A percentile compares a stretch with the other conserved stretches of the same genome.
phyloP scores from a whole-genome alignment of 2,329 filamentous ascomycete genomes.

The Tolypocladium pustulatum region DNA sequence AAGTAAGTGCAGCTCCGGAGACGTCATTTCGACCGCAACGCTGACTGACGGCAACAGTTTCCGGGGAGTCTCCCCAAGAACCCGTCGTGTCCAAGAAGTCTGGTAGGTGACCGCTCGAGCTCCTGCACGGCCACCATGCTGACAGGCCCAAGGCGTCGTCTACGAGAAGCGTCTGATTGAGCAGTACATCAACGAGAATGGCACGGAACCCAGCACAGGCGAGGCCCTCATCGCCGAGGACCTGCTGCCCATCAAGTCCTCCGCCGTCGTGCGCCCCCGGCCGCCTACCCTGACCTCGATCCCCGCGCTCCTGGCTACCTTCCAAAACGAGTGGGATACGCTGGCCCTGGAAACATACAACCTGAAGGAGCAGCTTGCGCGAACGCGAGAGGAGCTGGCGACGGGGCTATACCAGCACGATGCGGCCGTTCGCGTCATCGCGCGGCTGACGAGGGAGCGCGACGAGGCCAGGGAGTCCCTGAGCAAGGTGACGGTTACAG shows the following conservation, averaged over 20 bases:
- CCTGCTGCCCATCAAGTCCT: slow-evolving; percentile 75
- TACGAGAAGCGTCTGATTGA: slow-evolving; percentile 95
- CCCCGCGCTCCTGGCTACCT: slow-evolving; percentile 82
- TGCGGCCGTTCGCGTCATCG: slow-evolving; percentile 91
- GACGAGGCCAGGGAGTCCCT: slow-evolving; percentile 88
- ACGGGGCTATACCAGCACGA: slow-evolving; percentile 95
- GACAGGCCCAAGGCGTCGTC: slow-evolving; percentile 53
- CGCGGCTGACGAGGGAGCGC: slow-evolving; percentile 77
- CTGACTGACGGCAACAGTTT: slow-evolving; percentile 49
- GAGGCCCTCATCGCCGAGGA: slow-evolving; percentile 78
- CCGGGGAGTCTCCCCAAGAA: slow-evolving; percentile 89
- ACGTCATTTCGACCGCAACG: not conserved
- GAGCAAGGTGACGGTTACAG: slow-evolving; percentile 69
- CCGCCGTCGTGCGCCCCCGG: slow-evolving; percentile 74
- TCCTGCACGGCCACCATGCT: not conserved
- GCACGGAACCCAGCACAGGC: slow-evolving; percentile 82
- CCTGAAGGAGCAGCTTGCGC: slow-evolving; percentile 76
- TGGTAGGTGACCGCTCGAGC: slow-evolving; percentile 42
- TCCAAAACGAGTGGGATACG: slow-evolving; percentile 98
- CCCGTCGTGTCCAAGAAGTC: slow-evolving; percentile 93
- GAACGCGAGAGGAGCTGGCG: slow-evolving; percentile 87
- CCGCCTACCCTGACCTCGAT: slow-evolving; percentile 94
- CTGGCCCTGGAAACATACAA: slow-evolving; percentile 86
- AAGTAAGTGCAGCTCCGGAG: slow-evolving; percentile 23
- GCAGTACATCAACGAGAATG: slow-evolving; percentile 86